phyloP scores from a whole-genome alignment of 2,329 filamentous ascomycete genomes.

The Xylaria sp. region DNA sequence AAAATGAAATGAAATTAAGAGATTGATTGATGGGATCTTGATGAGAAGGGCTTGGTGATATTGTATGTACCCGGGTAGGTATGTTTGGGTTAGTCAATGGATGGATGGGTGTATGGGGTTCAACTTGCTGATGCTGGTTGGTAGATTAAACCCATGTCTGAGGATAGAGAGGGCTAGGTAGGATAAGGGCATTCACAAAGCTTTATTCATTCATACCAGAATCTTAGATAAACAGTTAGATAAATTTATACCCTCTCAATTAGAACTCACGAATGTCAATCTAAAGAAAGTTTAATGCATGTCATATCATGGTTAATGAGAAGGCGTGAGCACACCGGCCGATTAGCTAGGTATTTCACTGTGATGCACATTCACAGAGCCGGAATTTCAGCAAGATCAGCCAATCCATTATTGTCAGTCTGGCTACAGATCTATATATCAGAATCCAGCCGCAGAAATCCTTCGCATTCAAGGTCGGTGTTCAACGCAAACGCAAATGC shows the following conservation, averaged over 20 bases:
- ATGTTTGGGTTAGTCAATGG: neutral
- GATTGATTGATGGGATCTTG: neutral
- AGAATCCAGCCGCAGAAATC: too few species aligned
- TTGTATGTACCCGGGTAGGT: neutral
- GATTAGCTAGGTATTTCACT: neutral
- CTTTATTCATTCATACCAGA: neutral
- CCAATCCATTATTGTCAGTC: neutral
- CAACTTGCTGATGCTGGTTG: constrained; percentile 11
- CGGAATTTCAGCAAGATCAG: neutral
- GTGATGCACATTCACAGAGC: neutral
- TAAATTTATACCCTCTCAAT: neutral
- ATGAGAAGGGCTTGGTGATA: neutral
- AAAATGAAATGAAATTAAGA: neutral
- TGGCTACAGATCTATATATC: neutral
- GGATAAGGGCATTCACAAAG: too few species aligned
- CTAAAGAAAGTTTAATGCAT: neutral
- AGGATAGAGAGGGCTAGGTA: neutral
- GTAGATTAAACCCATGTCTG: neutral
- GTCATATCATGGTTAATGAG: too few species aligned
- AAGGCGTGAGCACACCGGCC: neutral
- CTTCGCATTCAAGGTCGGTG: too few species aligned
- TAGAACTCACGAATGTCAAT: neutral
- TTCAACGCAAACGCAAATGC: neutral
- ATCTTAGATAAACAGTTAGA: neutral
- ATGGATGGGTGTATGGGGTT: neutral